These are phyloP conservation scores for Zygoascus ofunaensis DNA, from an alignment of 805 yeast genomes.

Conservation along the genomic window DNA sequence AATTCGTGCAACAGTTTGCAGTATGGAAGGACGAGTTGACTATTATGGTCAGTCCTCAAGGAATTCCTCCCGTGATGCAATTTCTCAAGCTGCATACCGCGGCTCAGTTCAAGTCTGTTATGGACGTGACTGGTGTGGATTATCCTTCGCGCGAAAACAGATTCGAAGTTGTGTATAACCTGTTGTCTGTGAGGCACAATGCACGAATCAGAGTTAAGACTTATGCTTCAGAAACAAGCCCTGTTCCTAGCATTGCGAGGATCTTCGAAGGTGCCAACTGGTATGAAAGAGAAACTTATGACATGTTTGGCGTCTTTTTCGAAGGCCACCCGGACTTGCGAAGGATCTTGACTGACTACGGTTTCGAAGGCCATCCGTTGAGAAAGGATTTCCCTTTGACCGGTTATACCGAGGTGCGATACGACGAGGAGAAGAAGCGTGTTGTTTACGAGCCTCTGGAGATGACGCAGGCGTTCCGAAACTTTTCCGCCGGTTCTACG, in stretches of 20 bases:
- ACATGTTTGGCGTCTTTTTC: slow-evolving; percentile 77
- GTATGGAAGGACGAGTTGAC: slow-evolving; percentile 89
- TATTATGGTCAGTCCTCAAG: slow-evolving; percentile 65
- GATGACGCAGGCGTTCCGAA: slow-evolving; percentile 86
- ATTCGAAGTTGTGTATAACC: slow-evolving; percentile 79
- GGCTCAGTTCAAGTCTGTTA: slow-evolving; percentile 65
- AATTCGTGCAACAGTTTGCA: slow-evolving; percentile 69
- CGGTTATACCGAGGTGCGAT: slow-evolving; percentile 83
- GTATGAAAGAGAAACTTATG: slow-evolving; percentile 86
- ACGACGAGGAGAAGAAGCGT: slow-evolving; percentile 85
- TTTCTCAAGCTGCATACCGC: slow-evolving; percentile 73
- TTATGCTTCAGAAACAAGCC: slow-evolving; percentile 70
- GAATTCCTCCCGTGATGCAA: slow-evolving; percentile 58
- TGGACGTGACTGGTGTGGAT: slow-evolving; percentile 82
- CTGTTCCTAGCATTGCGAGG: slow-evolving; percentile 72
- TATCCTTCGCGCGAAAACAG: slow-evolving; percentile 76
- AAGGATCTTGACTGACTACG: slow-evolving; percentile 85
- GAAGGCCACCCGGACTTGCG: slow-evolving; percentile 86
- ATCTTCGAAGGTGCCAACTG: slow-evolving; percentile 76
- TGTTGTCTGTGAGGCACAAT: slow-evolving; percentile 72
- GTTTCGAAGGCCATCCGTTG: slow-evolving; percentile 86
- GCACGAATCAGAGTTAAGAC: slow-evolving; percentile 85
- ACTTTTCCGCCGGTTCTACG: slow-evolving; percentile 78
- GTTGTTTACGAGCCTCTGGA: slow-evolving; percentile 85
- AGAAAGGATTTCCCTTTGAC: slow-evolving; percentile 90